Evolutionary conservation across 2,329 filamentous ascomycete genomes (phyloP).

Genomic region (Fusarium proliferatum): DNA sequence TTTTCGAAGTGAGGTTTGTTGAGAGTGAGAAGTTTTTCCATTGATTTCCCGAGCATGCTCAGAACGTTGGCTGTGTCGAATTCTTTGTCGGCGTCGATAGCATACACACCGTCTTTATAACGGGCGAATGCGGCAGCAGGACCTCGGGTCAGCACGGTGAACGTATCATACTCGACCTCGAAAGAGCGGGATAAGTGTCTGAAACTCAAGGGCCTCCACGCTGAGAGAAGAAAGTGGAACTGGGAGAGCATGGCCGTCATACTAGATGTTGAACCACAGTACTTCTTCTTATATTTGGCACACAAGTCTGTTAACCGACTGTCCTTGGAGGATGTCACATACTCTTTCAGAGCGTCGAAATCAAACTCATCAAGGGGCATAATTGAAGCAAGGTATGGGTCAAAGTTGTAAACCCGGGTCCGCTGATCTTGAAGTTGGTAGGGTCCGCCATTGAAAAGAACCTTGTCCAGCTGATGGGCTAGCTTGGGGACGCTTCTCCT

Average conservation of each 20-base stretch:
- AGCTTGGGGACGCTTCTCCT: slow-evolving; percentile 66
- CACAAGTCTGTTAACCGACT: slow-evolving; percentile 75
- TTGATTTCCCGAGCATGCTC: slow-evolving; percentile 91
- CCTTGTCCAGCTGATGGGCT: slow-evolving; percentile 81
- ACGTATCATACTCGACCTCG: slow-evolving; percentile 67
- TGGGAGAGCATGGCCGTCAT: slow-evolving; percentile 91
- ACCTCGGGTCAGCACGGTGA: slow-evolving; percentile 77
- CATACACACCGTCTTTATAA: slow-evolving; percentile 86
- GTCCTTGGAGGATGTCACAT: slow-evolving; percentile 93
- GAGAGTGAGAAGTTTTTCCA: slow-evolving; percentile 94
- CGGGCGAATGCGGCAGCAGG: slow-evolving; percentile 86
- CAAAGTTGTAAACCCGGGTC: slow-evolving; percentile 93
- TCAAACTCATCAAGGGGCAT: slow-evolving; percentile 96
- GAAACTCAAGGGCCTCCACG: slow-evolving; percentile 79
- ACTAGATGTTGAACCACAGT: slow-evolving; percentile 95
- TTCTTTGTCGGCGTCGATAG: slow-evolving; percentile 95
- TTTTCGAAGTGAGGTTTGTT: slow-evolving; percentile 86
- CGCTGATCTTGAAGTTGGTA: slow-evolving; percentile 91
- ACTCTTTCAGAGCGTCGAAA: slow-evolving; percentile 85
- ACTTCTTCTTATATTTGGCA: slow-evolving; percentile 75
- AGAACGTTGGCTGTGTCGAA: slow-evolving; percentile 87
- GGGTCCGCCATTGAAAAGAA: slow-evolving; percentile 95
- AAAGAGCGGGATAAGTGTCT: slow-evolving; percentile 76
- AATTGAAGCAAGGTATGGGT: slow-evolving; percentile 90
- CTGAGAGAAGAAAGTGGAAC: slow-evolving; percentile 91